Evolutionary conservation across 495 filamentous ascomycete genomes (phyloP).

Genomic region (Penicillium steckii): DNA sequence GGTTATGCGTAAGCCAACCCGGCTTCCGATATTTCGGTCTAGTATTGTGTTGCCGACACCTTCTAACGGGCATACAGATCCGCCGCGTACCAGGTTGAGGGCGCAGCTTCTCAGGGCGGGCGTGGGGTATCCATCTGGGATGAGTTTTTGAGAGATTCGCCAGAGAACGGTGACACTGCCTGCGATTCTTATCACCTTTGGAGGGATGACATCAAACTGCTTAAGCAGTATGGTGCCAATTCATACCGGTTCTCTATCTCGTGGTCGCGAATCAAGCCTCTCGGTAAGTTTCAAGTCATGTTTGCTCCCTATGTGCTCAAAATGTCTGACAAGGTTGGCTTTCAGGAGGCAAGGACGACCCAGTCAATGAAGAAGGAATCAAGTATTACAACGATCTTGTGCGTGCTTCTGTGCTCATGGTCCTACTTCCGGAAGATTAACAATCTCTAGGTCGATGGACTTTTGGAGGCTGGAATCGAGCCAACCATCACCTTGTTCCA

Average conservation of each 20-base stretch:
- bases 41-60: too few species aligned
- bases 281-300: too few species aligned
- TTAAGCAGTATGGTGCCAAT: not conserved
- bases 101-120: not conserved
- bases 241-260: not conserved
- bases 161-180: not conserved
- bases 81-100: not conserved
- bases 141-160: not conserved
- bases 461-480: not conserved
- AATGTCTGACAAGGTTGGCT: too few species aligned
- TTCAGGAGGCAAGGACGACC: not conserved
- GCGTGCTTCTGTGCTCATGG: too few species aligned
- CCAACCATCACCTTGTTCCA: not conserved
- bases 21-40: too few species aligned
- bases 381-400: not conserved
- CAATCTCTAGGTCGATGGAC: too few species aligned
- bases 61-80: too few species aligned
- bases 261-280: not conserved
- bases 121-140: not conserved
- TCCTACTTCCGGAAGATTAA: too few species aligned
- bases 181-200: not conserved
- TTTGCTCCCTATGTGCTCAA: too few species aligned
- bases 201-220: not conserved
- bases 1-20: too few species aligned
- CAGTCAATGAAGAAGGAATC: not conserved